These are phyloP conservation scores for Vitis labrusca DNA, from an alignment of 164 flowering plant species.

Conservation along the genomic window DNA sequence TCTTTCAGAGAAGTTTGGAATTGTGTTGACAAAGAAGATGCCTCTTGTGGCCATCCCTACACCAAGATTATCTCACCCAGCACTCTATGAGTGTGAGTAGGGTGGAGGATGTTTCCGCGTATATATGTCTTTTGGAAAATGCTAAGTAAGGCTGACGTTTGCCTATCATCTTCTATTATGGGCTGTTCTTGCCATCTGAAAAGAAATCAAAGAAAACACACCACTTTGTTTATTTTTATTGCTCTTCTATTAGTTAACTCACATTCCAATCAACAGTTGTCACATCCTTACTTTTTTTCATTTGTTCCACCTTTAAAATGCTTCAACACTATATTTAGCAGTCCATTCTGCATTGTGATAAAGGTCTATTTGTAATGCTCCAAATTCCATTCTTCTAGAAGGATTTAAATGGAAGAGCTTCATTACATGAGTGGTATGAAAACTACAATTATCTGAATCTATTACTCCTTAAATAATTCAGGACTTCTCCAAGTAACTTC, in stretches of 20 bases:
- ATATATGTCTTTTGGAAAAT: too few species aligned
- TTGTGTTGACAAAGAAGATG: constrained; percentile 7
- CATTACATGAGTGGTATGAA: too few species aligned
- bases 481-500: too few species aligned
- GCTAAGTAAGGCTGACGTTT: too few species aligned
- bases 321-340: background rate
- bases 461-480: too few species aligned
- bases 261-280: background rate
- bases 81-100: background rate
- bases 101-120: too few species aligned
- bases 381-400: background rate
- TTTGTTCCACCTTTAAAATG: background rate
- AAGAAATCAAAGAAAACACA: too few species aligned
- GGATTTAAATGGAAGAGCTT: too few species aligned
- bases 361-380: background rate
- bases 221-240: too few species aligned
- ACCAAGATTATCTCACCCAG: constrained; percentile 15
- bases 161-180: too few species aligned
- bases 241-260: background rate
- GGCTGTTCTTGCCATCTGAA: too few species aligned
- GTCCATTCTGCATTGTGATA: background rate
- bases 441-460: too few species aligned
- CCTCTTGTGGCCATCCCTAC: constrained; percentile 19
- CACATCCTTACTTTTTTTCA: background rate
- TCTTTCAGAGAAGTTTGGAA: constrained; percentile 18